A percentile compares a stretch with the other conserved stretches of the same genome.
These are phyloP conservation scores for Cyberlindnera nakhonratchasimensis DNA, from an alignment of 805 yeast genomes.

Conservation along the genomic window DNA sequence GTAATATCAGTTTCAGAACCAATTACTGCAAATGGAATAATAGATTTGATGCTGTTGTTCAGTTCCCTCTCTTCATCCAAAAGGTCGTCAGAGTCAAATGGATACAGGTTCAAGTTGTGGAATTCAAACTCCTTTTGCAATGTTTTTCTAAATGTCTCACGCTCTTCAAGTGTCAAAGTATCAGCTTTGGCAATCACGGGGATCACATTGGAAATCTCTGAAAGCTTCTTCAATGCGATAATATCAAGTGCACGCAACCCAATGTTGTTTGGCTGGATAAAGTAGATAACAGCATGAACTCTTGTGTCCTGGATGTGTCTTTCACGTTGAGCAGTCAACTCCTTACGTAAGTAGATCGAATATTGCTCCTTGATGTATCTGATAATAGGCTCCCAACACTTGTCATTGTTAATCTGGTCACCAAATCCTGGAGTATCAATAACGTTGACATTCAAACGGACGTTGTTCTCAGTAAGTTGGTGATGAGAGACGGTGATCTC, in stretches of 20 bases:
- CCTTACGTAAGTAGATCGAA: constrained; percentile 85
- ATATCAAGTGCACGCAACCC: constrained; percentile 85
- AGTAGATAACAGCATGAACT: constrained; percentile 90
- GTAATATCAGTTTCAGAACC: constrained; percentile 82
- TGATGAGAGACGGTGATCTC: constrained; percentile 76
- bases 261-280: constrained; percentile 82
- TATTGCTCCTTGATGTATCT: constrained; percentile 95
- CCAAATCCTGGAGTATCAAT: constrained; percentile 99
- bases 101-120: constrained; percentile 77
- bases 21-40: constrained; percentile 91
- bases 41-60: constrained; percentile 67
- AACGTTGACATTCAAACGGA: constrained; percentile 77
- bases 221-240: constrained; percentile 73
- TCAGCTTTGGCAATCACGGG: constrained; percentile 96
- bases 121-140: constrained; percentile 73
- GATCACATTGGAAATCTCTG: constrained; percentile 89
- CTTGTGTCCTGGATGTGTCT: constrained; percentile 78
- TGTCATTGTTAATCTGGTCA: constrained; percentile 91
- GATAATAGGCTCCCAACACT: constrained; percentile 95
- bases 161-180: constrained; percentile 81
- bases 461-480: constrained; percentile 78
- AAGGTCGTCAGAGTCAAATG: constrained; percentile 69
- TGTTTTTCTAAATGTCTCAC: constrained; percentile 69
- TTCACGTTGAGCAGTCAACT: constrained; percentile 92
- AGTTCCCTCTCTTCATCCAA: constrained; percentile 70